A percentile compares a stretch with the other conserved stretches of the same genome.
phyloP scores from a whole-genome alignment of 2,329 filamentous ascomycete genomes.

The Chaetomiaceae sp. region DNA sequence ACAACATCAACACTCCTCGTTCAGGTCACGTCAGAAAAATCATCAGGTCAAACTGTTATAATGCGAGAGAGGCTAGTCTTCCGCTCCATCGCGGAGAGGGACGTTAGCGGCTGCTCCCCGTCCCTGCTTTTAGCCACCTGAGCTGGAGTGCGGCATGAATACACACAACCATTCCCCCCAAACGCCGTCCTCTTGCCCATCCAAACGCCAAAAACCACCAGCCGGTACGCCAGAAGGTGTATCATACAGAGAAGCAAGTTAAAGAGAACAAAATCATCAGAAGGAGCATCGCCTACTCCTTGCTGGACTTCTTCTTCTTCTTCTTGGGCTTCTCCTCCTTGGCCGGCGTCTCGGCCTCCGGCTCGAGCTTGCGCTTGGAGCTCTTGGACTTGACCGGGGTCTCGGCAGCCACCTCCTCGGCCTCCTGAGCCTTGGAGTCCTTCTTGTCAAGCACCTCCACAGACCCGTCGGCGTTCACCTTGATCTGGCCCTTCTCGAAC shows the following conservation, averaged over 20 bases:
- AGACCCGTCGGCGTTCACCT: slow-evolving; percentile 59
- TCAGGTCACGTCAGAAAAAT: too few species aligned
- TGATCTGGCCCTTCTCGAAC: slow-evolving; percentile 69
- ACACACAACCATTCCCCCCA: slow-evolving; percentile 16
- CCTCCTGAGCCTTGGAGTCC: slow-evolving; percentile 58
- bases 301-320: slow-evolving; percentile 41
- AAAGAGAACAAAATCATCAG: slow-evolving; percentile 13
- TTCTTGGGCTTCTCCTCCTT: slow-evolving; percentile 58
- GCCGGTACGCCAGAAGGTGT: slow-evolving; percentile 25
- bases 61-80: neutral
- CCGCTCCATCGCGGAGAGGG: neutral
- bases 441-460: slow-evolving; percentile 69
- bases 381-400: slow-evolving; percentile 41
- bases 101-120: slow-evolving; percentile 2
- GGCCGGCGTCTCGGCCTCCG: slow-evolving; percentile 58
- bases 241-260: slow-evolving; percentile 28
- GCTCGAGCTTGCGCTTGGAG: slow-evolving; percentile 68
- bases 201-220: slow-evolving; percentile 27
- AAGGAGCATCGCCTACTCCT: slow-evolving; percentile 17
- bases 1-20: too few species aligned
- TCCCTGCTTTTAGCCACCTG: slow-evolving; percentile 17
- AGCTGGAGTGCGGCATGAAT: slow-evolving; percentile 19
- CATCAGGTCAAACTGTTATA: neutral
- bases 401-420: too few species aligned
- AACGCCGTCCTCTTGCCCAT: slow-evolving; percentile 24